Percentiles rank a stretch among this genome's conserved stretches.
phyloP scores from a whole-genome alignment of 2,329 filamentous ascomycete genomes.

The Neofusicoccum sp. region DNA sequence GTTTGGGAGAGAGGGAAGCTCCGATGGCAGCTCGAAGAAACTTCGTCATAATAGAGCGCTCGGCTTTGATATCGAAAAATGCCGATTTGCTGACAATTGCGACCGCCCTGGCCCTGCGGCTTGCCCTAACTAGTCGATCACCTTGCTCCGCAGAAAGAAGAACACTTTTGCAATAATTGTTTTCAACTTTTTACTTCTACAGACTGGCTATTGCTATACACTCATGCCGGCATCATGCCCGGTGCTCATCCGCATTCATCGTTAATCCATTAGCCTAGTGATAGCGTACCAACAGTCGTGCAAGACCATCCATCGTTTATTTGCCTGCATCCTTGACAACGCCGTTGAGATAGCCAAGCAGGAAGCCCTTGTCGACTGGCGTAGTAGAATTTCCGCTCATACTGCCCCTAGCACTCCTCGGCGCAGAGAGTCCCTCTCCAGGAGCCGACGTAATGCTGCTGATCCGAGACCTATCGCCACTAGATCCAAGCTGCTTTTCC shows the following conservation, averaged over 20 bases:
- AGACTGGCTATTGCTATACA: neutral
- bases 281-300: neutral
- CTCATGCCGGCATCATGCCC: neutral
- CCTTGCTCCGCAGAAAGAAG: neutral
- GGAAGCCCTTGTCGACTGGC: conserved; percentile 70
- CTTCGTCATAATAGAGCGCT: conserved; percentile 9
- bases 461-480: conserved; percentile 31
- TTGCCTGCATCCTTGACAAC: conserved; percentile 41
- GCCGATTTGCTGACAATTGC: conserved; percentile 15
- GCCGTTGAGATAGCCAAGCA: conserved; percentile 70
- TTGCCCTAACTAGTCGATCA: neutral
- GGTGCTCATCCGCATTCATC: neutral
- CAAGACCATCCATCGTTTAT: neutral
- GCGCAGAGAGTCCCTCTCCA: conserved; percentile 13
- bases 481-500: conserved; percentile 23
- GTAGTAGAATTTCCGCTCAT: conserved; percentile 26
- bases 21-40: conserved; percentile 2
- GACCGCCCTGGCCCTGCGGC: neutral
- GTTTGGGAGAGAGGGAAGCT: neutral
- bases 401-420: neutral
- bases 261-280: neutral
- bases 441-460: conserved; percentile 27
- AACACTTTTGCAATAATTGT: neutral
- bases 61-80: conserved; percentile 12
- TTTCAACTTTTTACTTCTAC: neutral